phyloP scores from a whole-genome alignment of 192 early-diverging fungal species.

The Coemansia sp. region DNA sequence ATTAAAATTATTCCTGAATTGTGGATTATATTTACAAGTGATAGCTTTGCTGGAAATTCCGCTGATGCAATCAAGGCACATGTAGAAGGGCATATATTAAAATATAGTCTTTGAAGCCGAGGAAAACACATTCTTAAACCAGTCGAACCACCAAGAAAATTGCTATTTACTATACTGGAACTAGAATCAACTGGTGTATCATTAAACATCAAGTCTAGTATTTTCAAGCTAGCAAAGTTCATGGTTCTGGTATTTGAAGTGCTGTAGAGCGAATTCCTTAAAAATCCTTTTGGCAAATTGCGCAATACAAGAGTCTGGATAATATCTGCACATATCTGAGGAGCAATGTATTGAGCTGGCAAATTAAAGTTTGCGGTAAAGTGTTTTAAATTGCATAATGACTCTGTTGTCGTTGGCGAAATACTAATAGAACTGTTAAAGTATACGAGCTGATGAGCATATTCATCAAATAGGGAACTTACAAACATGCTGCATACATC shows the following conservation, averaged over 20 bases:
- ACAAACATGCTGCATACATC: background rate
- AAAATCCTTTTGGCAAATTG: background rate
- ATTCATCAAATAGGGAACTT: background rate
- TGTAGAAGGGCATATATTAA: background rate
- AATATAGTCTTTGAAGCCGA: background rate
- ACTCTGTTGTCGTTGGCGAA: background rate
- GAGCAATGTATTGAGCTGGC: background rate
- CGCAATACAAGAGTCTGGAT: background rate
- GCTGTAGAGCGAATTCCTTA: background rate
- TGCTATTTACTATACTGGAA: background rate
- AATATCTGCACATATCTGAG: constrained; percentile 1
- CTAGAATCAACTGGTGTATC: background rate
- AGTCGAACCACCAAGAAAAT: background rate
- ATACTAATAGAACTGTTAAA: constrained; percentile 1
- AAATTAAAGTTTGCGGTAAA: background rate
- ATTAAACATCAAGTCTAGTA: background rate
- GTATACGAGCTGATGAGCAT: constrained; percentile 2
- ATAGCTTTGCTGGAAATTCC: background rate
- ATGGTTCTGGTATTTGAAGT: background rate
- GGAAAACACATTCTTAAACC: background rate
- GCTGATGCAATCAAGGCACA: background rate
- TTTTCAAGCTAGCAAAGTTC: background rate
- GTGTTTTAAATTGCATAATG: background rate
- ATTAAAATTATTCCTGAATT: background rate
- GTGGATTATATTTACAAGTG: background rate